Evolutionary conservation across 2,329 filamentous ascomycete genomes (phyloP), one percentile per base, ranked within the genome.

Genomic region (Decorospora gaudefroyi): DNA sequence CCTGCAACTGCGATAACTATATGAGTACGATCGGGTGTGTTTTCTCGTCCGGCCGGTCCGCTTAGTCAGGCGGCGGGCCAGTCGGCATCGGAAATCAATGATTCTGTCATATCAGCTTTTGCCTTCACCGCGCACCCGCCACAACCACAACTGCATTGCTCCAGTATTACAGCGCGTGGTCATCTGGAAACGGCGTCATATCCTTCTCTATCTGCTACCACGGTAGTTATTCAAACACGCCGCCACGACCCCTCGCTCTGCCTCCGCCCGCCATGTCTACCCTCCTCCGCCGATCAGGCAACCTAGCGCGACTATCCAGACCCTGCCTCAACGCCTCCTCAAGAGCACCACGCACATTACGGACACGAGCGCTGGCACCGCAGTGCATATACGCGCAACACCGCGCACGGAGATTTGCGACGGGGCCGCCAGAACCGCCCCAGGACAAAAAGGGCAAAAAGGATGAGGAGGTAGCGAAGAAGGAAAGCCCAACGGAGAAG

Each of bases 261-360:
- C 45, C 30, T 37, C 49, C 31, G 62, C 69, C 68, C 72, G 76
- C 68, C 72, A 87, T 87, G 85, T 83, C 83, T 69, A 81, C 81
- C 62, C 75, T 85, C 63, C 74, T 87, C 57, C 81, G 84, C 69
- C 82, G 83, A 70, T 79, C 84, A 69, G 81, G 82, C 75, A 80
- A 82, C 69, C 73, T 87, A 67, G 81, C 82, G 72, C 79, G 80
- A 69, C 76, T 83, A 64, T 80, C 81, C 46, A 79, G 79, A 69
- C 73, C 78, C 57, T 77, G 78, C 55, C 73, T 79, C 63, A 77
- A 78, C 64, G 72, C 74, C 60, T 71, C 78, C 49, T 70, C 78
- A 41, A 75, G 77, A 62, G 72, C 75, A 51, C 74, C 74, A 28
- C 55, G 61, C 37, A 53, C 57, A 34, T 42, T 64, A 31, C 61